Conservation (phyloP, 164 flowering plant species). For the Paratinospora sagittata region DNA sequence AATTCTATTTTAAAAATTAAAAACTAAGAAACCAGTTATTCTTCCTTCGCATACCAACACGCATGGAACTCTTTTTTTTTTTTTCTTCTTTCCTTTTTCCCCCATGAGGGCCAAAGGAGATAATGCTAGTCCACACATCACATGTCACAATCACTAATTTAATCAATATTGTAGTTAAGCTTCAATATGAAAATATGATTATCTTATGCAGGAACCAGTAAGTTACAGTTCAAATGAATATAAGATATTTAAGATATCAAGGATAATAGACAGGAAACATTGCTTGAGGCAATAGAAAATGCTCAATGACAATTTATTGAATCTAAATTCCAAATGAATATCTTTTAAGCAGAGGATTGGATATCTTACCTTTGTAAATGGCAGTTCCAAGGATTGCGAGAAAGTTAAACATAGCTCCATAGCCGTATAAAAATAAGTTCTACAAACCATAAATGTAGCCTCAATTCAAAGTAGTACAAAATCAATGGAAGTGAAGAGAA, state of each 20-base stretch:
- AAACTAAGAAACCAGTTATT: too few species aligned
- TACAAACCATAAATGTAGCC: constrained; percentile 26
- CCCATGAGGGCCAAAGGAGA: too few species aligned
- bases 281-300: neutral
- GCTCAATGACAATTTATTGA: neutral
- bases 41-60: too few species aligned
- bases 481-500: neutral
- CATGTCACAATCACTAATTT: neutral
- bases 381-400: constrained; percentile 67
- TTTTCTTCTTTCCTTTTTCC: too few species aligned
- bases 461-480: neutral
- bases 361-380: constrained; percentile 60
- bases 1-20: too few species aligned
- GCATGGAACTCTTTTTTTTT: too few species aligned
- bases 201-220: neutral
- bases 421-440: constrained; percentile 94
- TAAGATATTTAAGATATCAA: neutral
- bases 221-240: neutral
- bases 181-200: neutral
- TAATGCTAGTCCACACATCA: too few species aligned
- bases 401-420: constrained; percentile 98
- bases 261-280: neutral
- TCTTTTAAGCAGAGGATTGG: neutral
- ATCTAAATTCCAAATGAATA: neutral
- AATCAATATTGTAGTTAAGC: neutral